Evolutionary conservation across 1,139 yeast species (phyloP).

Genomic region (Suhomyces panamericanus): DNA sequence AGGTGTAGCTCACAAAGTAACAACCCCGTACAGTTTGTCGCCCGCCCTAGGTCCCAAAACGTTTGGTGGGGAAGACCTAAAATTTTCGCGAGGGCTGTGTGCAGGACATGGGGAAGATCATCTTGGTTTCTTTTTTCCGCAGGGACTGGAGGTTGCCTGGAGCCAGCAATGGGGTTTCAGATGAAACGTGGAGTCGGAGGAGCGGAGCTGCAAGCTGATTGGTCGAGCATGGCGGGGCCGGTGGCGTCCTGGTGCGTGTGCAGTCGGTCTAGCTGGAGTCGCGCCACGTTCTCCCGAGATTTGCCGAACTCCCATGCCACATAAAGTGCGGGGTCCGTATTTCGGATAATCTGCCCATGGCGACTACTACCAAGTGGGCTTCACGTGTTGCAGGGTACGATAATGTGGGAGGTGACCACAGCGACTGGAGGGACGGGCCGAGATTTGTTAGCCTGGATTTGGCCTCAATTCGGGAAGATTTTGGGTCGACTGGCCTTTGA

Average conservation of each 20-base stretch:
- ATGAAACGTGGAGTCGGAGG: not conserved
- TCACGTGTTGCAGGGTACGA: not conserved
- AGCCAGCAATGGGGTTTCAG: not conserved
- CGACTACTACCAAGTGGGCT: not conserved
- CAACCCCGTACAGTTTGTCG: slow-evolving; percentile 9
- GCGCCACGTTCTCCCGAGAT: slow-evolving; percentile 3
- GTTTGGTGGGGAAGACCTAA: slow-evolving; percentile 13
- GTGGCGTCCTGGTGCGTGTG: not conserved
- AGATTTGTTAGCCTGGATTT: too few species aligned
- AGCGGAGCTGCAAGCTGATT: not conserved
- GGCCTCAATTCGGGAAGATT: too few species aligned
- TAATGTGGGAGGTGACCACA: not conserved
- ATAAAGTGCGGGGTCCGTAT: slow-evolving; percentile 7
- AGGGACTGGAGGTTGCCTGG: not conserved
- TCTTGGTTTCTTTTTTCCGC: slow-evolving; percentile 10
- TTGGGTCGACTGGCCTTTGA: too few species aligned
- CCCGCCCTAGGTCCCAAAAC: slow-evolving; percentile 9
- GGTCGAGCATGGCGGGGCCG: not conserved
- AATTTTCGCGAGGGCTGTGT: slow-evolving; percentile 12
- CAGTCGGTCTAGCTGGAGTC: not conserved
- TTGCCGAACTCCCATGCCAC: slow-evolving; percentile 7
- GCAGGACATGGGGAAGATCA: slow-evolving; percentile 13
- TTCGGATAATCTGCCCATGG: slow-evolving; percentile 5
- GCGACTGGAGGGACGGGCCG: not conserved
- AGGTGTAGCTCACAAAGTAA: not conserved